Conservation (phyloP, 2,329 filamentous ascomycete species). For the Thermoascus crustaceus region DNA sequence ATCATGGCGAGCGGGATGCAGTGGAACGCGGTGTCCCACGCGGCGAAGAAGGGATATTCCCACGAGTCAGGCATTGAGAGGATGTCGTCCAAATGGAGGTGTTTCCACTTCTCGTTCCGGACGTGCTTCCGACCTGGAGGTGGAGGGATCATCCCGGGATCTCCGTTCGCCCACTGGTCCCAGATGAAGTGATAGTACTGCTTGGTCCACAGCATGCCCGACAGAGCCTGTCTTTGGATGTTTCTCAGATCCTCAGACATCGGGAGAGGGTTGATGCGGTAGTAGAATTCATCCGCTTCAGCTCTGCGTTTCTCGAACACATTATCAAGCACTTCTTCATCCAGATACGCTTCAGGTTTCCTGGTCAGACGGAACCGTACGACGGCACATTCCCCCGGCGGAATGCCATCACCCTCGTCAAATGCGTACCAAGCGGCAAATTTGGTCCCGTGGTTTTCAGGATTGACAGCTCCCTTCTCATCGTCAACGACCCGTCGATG, state of each 20-base stretch:
- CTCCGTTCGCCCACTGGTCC: slow-evolving; percentile 96
- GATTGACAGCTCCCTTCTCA: slow-evolving; percentile 75
- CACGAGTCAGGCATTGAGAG: slow-evolving; percentile 97
- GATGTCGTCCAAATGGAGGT: slow-evolving; percentile 90
- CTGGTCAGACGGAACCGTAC: slow-evolving; percentile 84
- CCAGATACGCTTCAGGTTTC: slow-evolving; percentile 67
- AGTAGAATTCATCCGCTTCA: slow-evolving; percentile 97
- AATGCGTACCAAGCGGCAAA: slow-evolving; percentile 87
- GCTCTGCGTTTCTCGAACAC: slow-evolving; percentile 74
- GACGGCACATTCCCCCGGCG: slow-evolving; percentile 86
- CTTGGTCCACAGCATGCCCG: slow-evolving; percentile 98
- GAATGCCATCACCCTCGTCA: slow-evolving; percentile 78
- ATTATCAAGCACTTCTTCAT: slow-evolving; percentile 89
- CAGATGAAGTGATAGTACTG: slow-evolving; percentile 95
- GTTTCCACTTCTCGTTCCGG: slow-evolving; percentile 85
- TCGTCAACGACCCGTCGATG: slow-evolving; percentile 78
- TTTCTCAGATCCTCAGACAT: slow-evolving; percentile 91
- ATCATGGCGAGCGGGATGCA: slow-evolving; percentile 96
- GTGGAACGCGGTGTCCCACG: slow-evolving; percentile 96
- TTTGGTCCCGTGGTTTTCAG: slow-evolving; percentile 73
- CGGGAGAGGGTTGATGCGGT: slow-evolving; percentile 80
- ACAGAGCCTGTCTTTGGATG: slow-evolving; percentile 88
- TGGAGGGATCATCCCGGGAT: slow-evolving; percentile 79
- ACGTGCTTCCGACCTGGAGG: slow-evolving; percentile 70
- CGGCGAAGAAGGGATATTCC: slow-evolving; percentile 97